Conservation (phyloP, 805 yeast species). For the Candida silvicultrix region DNA sequence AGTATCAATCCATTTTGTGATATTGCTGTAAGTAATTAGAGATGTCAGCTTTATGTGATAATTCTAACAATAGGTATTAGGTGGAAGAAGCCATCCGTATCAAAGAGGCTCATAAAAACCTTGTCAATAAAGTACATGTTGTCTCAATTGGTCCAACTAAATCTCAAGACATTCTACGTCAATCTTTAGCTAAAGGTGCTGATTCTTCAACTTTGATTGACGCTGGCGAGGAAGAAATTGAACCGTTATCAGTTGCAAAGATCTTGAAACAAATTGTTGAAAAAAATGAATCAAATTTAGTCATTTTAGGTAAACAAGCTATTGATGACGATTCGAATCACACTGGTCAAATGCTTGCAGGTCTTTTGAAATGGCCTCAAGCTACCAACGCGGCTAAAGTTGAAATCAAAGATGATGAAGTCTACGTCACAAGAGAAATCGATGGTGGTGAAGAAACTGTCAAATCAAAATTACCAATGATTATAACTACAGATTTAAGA, state of each 20-base stretch:
- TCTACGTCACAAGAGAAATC: conserved; percentile 81
- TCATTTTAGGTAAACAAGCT: conserved; percentile 92
- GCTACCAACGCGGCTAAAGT: conserved; percentile 93
- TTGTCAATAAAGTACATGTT: conserved; percentile 81
- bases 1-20: conserved; percentile 96
- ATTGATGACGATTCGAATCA: conserved; percentile 94
- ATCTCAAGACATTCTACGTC: conserved; percentile 81
- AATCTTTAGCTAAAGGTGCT: conserved; percentile 92
- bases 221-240: conserved; percentile 65
- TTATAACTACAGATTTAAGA: conserved; percentile 89
- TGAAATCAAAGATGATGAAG: conserved; percentile 46
- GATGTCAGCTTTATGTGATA: no score
- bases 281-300: conserved; percentile 64
- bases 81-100: conserved; percentile 87
- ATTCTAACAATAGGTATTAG: not conserved
- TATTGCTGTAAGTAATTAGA: conserved; percentile 52
- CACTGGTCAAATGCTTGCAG: conserved; percentile 96
- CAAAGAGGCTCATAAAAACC: conserved; percentile 53
- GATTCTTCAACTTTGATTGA: conserved; percentile 81
- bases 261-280: conserved; percentile 68
- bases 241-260: conserved; percentile 88
- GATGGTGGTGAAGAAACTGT: conserved; percentile 93
- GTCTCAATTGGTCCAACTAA: conserved; percentile 86
- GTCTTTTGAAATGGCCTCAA: conserved; percentile 91
- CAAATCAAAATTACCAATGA: conserved; percentile 70